These are phyloP conservation scores for Stevia rebaudiana DNA, from an alignment of 140 eudicot species.

Conservation along the genomic window DNA sequence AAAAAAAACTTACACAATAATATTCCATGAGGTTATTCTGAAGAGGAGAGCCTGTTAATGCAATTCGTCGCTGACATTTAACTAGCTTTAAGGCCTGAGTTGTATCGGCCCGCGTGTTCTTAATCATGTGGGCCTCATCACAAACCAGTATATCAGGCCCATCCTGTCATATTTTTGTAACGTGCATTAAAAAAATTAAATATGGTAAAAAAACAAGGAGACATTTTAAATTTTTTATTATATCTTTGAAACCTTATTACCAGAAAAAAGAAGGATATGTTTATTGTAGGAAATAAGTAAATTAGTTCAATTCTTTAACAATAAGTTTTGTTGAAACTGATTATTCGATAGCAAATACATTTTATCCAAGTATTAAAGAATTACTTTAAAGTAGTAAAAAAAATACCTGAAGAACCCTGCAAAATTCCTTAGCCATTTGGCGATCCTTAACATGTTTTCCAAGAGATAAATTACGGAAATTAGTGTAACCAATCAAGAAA, in stretches of 20 bases:
- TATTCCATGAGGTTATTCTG: conserved; percentile 98
- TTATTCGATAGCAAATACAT: too few relatives aligned
- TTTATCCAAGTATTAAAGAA: too few relatives aligned
- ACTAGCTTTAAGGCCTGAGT: conserved; percentile 91
- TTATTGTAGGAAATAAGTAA: neutral
- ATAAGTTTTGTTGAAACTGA: neutral
- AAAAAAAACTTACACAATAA: conserved; percentile 89
- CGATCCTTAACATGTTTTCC: conserved; percentile 82
- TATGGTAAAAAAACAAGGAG: neutral
- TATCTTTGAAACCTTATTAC: neutral
- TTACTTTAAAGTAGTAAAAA: neutral
- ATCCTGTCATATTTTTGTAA: conserved; percentile 42
- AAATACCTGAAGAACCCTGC: conserved; percentile 69
- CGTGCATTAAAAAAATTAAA: too few relatives aligned
- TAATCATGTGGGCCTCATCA: conserved; percentile 98
- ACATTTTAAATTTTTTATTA: neutral
- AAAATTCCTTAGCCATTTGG: conserved; percentile 58
- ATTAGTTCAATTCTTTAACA: neutral
- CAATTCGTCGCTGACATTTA: conserved; percentile 87
- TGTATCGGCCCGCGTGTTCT: conserved; percentile 83
- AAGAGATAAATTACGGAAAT: conserved; percentile 78
- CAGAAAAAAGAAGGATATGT: neutral
- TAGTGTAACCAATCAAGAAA: conserved; percentile 73
- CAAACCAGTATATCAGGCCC: conserved; percentile 97
- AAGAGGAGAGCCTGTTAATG: conserved; percentile 98